These are phyloP conservation scores for Kockiozyma suomiensis DNA, from an alignment of 805 yeast genomes.

Conservation along the genomic window DNA sequence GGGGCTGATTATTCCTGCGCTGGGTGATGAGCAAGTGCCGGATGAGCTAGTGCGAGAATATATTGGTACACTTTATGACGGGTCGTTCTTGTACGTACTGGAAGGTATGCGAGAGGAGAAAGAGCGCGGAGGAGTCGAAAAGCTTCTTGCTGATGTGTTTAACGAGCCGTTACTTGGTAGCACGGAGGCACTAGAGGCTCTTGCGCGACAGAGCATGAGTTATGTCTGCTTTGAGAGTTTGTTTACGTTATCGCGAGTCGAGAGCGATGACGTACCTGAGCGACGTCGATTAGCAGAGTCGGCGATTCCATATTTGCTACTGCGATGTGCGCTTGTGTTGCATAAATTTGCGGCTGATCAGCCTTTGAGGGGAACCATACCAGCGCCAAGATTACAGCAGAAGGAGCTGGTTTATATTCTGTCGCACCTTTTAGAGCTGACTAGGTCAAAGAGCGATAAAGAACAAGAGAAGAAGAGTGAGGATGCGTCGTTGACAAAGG, in stretches of 20 bases:
- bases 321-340: conserved; percentile 62
- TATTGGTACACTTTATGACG: conserved; percentile 55
- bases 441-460: conserved; percentile 1
- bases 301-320: conserved; percentile 53
- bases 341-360: conserved; percentile 67
- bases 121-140: conserved; percentile 42
- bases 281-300: conserved; percentile 36
- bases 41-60: conserved; percentile 48
- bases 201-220: conserved; percentile 54
- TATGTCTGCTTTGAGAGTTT: conserved; percentile 59
- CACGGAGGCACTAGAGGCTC: conserved; percentile 52
- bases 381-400: conserved; percentile 67
- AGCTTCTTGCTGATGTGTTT: conserved; percentile 48
- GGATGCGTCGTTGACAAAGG: neutral
- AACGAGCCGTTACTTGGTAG: conserved; percentile 63
- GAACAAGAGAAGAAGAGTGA: neutral
- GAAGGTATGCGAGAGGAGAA: conserved; percentile 40
- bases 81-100: conserved; percentile 63
- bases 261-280: conserved; percentile 24
- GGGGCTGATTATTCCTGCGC: conserved; percentile 47
- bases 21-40: conserved; percentile 41
- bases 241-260: conserved; percentile 45
- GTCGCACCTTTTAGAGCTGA: conserved; percentile 18
- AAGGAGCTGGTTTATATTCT: conserved; percentile 54
- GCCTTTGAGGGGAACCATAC: conserved; percentile 59